phyloP scores from a whole-genome alignment of 495 filamentous ascomycete species.

The Lasiosphaeria hispida region DNA sequence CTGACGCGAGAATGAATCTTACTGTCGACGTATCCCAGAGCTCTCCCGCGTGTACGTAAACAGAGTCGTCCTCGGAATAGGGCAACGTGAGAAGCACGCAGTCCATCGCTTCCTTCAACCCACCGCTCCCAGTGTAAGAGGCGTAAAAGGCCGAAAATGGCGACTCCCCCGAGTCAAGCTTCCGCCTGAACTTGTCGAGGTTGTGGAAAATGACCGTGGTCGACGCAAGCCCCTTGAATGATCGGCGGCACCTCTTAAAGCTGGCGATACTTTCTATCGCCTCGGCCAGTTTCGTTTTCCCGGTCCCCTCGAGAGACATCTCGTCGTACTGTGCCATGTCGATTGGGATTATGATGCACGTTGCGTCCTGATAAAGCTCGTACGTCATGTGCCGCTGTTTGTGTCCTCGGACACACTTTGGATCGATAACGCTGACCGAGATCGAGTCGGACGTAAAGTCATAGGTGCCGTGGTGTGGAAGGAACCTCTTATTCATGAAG shows the following conservation, averaged over 20 bases:
- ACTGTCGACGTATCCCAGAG: neutral
- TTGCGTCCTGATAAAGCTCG: neutral
- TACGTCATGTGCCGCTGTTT: neutral
- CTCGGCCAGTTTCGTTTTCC: neutral
- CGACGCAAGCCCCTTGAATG: neutral
- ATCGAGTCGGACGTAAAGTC: slow-evolving; percentile 7
- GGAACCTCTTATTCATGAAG: neutral
- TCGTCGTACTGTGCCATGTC: slow-evolving; percentile 10
- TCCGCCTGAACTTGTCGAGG: neutral
- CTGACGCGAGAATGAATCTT: slow-evolving; percentile 4
- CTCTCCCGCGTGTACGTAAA: slow-evolving; percentile 14
- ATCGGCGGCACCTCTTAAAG: neutral
- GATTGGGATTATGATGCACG: neutral
- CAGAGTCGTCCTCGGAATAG: neutral
- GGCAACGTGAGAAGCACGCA: slow-evolving; percentile 10
- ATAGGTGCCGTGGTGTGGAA: slow-evolving; percentile 1
- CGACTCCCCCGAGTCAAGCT: neutral
- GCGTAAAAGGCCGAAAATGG: neutral
- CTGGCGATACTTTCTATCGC: neutral
- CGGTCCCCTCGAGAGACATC: neutral
- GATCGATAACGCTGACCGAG: slow-evolving; percentile 9
- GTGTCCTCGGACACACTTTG: neutral
- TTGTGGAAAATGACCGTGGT: neutral
- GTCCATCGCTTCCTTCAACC: neutral
- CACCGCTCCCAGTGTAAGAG: neutral